These are phyloP conservation scores for Colletotrichum karsti DNA, from an alignment of 2,329 filamentous ascomycete species.

Conservation along the genomic window DNA sequence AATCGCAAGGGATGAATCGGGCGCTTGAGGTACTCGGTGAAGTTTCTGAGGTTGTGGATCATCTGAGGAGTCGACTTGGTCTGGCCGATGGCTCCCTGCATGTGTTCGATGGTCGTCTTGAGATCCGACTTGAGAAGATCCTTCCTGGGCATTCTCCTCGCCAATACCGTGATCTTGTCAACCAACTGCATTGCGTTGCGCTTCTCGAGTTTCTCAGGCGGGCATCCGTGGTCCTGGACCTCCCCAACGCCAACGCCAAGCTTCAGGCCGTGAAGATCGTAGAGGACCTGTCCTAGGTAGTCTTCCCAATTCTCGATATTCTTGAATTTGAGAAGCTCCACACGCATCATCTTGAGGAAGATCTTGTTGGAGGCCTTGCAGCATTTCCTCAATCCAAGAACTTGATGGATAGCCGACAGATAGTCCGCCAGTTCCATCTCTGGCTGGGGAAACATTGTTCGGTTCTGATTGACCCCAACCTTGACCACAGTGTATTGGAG, in stretches of 20 bases:
- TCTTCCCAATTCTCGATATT: conserved; percentile 84
- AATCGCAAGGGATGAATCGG: conserved; percentile 84
- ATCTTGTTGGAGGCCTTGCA: conserved; percentile 88
- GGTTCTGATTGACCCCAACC: conserved; percentile 75
- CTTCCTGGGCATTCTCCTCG: conserved; percentile 85
- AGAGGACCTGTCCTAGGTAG: conserved; percentile 86
- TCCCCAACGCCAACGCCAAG: conserved; percentile 74
- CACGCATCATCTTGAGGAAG: conserved; percentile 88
- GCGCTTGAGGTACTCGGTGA: conserved; percentile 82
- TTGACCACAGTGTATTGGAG: conserved; percentile 84
- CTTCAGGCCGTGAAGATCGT: conserved; percentile 83
- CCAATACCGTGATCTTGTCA: conserved; percentile 83
- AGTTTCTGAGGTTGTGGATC: conserved; percentile 86
- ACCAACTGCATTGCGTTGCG: conserved; percentile 83
- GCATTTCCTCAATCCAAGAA: conserved; percentile 82
- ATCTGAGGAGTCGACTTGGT: conserved; percentile 83
- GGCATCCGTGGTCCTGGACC: conserved; percentile 82
- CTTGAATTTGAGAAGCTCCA: conserved; percentile 81
- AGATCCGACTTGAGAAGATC: conserved; percentile 92
- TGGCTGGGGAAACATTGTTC: conserved; percentile 69
- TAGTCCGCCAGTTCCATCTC: conserved; percentile 81
- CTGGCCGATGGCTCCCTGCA: conserved; percentile 85
- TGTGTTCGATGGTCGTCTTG: conserved; percentile 89
- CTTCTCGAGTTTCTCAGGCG: conserved; percentile 79
- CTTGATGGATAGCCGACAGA: conserved; percentile 83